phyloP scores from a whole-genome alignment of 768 basidiomycete species.

The Suillus sp. region DNA sequence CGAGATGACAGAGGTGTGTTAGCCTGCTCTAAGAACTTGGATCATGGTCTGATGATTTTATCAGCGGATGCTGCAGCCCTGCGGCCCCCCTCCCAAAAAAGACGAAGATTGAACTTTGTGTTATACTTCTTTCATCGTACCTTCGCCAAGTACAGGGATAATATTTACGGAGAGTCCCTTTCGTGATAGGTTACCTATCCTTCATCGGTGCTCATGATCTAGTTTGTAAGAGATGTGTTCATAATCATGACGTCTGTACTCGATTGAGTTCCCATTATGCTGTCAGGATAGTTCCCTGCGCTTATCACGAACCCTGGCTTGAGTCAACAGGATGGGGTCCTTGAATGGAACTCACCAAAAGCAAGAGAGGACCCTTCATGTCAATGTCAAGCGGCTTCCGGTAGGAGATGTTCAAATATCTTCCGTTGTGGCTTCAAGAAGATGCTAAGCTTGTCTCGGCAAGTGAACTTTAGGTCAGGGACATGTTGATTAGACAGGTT shows the following conservation, averaged over 20 bases:
- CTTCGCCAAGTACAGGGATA: not conserved
- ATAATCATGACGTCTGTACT: not conserved
- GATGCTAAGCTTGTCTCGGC: not conserved
- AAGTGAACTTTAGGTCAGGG: not conserved
- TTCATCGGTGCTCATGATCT: not conserved
- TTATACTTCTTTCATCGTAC: not conserved
- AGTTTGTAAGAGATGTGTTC: not conserved
- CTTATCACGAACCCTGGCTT: not conserved
- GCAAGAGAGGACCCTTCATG: not conserved
- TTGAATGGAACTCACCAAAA: not conserved
- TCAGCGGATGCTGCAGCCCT: constrained; percentile 93
- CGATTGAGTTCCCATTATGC: not conserved
- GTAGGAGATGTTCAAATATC: not conserved
- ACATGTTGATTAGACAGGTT: not conserved
- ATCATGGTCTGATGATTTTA: constrained; percentile 15
- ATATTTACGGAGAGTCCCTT: not conserved
- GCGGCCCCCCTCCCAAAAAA: constrained; percentile 88
- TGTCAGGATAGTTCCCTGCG: not conserved
- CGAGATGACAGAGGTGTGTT: constrained; percentile 89
- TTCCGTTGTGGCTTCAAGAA: not conserved
- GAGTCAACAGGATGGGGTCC: not conserved
- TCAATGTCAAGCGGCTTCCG: not conserved
- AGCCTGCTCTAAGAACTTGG: constrained; percentile 20
- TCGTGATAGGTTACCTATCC: not conserved
- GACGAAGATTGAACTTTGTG: constrained; percentile 63